phyloP scores from a whole-genome alignment of 768 basidiomycete genomes.

The Serendipita sp. region DNA sequence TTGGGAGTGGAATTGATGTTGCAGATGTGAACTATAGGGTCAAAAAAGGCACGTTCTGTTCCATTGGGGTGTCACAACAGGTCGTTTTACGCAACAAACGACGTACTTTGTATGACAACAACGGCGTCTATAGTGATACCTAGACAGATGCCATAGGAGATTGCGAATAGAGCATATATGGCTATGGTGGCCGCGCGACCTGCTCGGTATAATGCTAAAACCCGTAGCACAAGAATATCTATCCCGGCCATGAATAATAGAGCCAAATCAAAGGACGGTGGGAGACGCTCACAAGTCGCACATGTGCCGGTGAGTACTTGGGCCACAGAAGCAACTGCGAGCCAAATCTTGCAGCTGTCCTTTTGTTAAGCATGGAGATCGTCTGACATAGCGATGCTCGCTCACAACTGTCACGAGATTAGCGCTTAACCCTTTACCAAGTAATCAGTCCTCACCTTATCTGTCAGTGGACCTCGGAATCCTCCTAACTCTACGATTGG shows the following conservation, averaged over 20 bases:
- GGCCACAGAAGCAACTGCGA: not conserved
- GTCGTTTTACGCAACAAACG: too few species aligned
- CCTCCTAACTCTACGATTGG: not conserved
- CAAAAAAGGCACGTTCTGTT: not conserved
- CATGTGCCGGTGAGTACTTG: not conserved
- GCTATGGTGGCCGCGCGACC: not conserved
- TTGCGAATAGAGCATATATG: not conserved
- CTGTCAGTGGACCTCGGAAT: not conserved
- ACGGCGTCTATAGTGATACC: not conserved
- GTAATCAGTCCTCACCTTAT: not conserved
- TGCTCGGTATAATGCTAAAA: not conserved
- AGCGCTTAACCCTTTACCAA: not conserved
- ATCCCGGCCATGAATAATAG: not conserved
- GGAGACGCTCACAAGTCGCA: not conserved
- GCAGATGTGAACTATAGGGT: not conserved
- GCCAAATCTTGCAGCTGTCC: not conserved
- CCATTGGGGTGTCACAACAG: too few species aligned
- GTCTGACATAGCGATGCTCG: too few species aligned
- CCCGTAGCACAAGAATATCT: not conserved
- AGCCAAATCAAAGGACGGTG: not conserved
- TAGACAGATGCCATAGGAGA: not conserved
- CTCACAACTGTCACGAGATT: not conserved
- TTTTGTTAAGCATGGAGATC: not conserved
- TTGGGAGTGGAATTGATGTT: not conserved
- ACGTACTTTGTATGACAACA: not conserved